Evolutionary conservation across 2,329 filamentous ascomycete genomes (phyloP), one percentile per base, ranked within the genome.

Genomic region (Phaeosphaeriaceae sp.): DNA sequence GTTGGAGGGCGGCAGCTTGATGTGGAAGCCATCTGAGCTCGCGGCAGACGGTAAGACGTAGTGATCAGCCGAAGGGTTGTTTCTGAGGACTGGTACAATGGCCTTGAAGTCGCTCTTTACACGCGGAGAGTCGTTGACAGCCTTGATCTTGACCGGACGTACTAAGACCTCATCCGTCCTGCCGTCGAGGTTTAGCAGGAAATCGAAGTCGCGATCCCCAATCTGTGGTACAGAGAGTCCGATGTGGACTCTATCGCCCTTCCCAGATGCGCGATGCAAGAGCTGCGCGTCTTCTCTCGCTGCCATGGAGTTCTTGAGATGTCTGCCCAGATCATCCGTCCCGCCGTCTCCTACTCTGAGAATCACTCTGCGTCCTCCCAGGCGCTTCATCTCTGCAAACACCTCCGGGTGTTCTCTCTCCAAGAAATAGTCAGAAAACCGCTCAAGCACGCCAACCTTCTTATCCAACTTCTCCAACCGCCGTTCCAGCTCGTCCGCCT

Each of bases 221-320:
- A 72, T 68, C 33, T 66, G 67, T 17, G 70, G 69, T 2, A 71
- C 63, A 15, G 63, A 63, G 2, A 73, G 57, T 1, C 69, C 70
- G 19, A 73, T 71, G 42, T 72, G 69, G 7, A 70, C 49, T 22
- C 48, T 53, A 22, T 60, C 61, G 5, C 52, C 54, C 19, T 51
- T 48, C 5, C 56, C 53, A 4, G 60, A 63, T 21, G 66, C 66
- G 19, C 56, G 58, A 20, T 72, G 65, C 3, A 73, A 55, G 19
- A 72, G 53, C 27, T 69, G 66, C 13, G 69, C 70, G 53, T 73
- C 69, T 53, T 66, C 68, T n/a, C 67, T 62, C 7, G 62, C 63
- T 17, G 65, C 54, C 15, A 69, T 51, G 9, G 63, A 64, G 47
- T 68, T 63, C 3, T 66, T 56, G 1, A 73, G 27, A 41, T 63